Evolutionary conservation across 2,329 filamentous ascomycete species (phyloP), one percentile per base, ranked within the genome.

Genomic region (Exophiala spinifera): DNA sequence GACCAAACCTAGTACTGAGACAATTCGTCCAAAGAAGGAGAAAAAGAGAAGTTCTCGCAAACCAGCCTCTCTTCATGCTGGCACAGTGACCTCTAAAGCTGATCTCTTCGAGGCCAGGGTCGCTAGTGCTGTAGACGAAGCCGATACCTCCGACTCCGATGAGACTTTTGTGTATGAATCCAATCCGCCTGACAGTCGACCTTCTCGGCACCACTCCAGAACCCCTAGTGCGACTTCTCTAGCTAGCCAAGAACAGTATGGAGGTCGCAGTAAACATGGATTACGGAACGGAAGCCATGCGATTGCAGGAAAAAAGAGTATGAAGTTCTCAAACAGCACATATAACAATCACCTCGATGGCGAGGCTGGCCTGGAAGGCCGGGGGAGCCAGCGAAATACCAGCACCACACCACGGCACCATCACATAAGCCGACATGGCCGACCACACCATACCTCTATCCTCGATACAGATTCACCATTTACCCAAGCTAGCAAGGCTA

Each of bases 161-260:
- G 94, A 97, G 72, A 97, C 94, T 0, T 99, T 97, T 71, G 94
- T 99, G 14, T 99, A 99, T 73, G 94, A 99, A 71, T 97, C 94
- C 21, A 99, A 99, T 66, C 94, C 92, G 8, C 79, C 81, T 13
- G 83, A 85, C 62, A 75, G 78, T 20, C 76, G 81, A 48, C 88
- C 89, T 48, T 82, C 84, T 60, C 83, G 91, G 57, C 90, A 92
- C 70, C 92, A 97, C 72, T 97, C 92, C 17, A 84, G 94, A 59
- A 99, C 94, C 1, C 94, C 94, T 5, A 97, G 91, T 71, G 88
- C 91, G 40, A 95, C 92, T 3, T 97, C 92, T 11, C 77, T 83
- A 64, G 77, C 77, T 15, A 78, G 72, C 64, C 72, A 70, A 53
- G 72, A 79, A 55, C 70, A 77, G 63, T 69, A 74, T 61, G 66